These are phyloP conservation scores for Sarocladiaceae sp. DNA, from an alignment of 2,329 filamentous ascomycete genomes.

Conservation along the genomic window DNA sequence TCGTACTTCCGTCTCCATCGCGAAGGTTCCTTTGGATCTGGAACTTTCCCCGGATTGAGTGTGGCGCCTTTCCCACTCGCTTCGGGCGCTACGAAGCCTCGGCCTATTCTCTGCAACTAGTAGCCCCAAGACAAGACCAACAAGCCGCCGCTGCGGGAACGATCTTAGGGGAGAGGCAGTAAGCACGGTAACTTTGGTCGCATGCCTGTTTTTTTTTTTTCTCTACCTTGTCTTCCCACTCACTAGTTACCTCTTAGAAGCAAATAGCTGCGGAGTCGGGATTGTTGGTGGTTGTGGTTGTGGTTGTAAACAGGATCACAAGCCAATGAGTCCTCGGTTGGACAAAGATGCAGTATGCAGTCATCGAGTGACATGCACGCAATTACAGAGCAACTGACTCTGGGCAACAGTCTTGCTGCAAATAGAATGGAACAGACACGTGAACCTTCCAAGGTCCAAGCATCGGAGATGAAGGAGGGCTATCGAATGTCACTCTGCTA, in stretches of 20 bases:
- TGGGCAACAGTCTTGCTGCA: neutral
- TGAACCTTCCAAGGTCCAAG: neutral
- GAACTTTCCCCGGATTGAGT: slow-evolving; percentile 6
- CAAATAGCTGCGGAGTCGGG: no score
- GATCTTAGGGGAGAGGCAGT: neutral
- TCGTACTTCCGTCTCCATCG: neutral
- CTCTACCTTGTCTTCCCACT: no score
- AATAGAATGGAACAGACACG: neutral
- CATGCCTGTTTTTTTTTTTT: no score
- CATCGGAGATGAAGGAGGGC: no score
- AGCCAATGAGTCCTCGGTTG: neutral
- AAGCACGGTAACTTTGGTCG: no score
- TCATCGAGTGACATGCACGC: slow-evolving; percentile 2
- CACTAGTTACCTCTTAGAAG: no score
- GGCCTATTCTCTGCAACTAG: neutral
- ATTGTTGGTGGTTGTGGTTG: neutral
- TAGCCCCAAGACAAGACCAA: neutral
- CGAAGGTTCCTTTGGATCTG: no score
- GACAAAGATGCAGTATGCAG: neutral
- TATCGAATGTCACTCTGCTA: no score
- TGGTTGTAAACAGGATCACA: neutral
- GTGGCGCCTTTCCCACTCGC: neutral
- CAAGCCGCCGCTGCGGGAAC: neutral
- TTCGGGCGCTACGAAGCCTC: neutral
- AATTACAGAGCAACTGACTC: neutral